Base-by-base conservation (phyloP, 2,329 filamentous ascomycete species). In the Aspergillus sp. region DNA sequence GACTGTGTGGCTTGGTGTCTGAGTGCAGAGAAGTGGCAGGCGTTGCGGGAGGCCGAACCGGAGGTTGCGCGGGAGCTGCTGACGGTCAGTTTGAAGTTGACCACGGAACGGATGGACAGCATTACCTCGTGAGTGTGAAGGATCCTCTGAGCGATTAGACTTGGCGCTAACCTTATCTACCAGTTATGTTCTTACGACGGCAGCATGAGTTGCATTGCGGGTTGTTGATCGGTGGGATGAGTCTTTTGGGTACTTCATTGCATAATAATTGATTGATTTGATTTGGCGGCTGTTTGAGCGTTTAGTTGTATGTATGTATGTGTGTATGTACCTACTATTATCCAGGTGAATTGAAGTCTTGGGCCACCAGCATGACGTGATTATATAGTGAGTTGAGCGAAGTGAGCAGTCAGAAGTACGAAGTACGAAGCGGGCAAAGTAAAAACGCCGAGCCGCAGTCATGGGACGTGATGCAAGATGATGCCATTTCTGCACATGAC, bases 71-170 rank as follows among this genome's bases (percentile, higher is more conserved):
- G 86, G 69, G 95, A 99, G 77, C 72, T 99, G 69, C 76, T 99
- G 73, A 88, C 87, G 69, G 87, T 98, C 54, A 90, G 90, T n/a
- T 75, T 99, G 72, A 97, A 96, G 81, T 77, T 99, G 73, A 98
- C 94, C 47, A 96, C 90, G 58, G 95, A 99, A 83, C 84, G 95
- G 66, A 96, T 98, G 92, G 85, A 86, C 69, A 83, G 84, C 56
- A 86, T 88, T 63, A 88, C 85, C 24, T 83, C 81, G 73, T 84
- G 77, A 73, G 80, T 81, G 36, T 58, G 67, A n/a, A 16, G 14
- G 26, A 29, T 10, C 3, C 54, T 20, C 11, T 57, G 14, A 49
- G 14, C 18, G 45, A 29, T 11, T 6, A 42, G 39, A n/a, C 16
- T 20, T 2, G 20, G 18, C 42, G 10, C 50, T 49, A 42, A 29